Conservation (phyloP, 495 filamentous ascomycete genomes). For the Trichoderma virens region DNA sequence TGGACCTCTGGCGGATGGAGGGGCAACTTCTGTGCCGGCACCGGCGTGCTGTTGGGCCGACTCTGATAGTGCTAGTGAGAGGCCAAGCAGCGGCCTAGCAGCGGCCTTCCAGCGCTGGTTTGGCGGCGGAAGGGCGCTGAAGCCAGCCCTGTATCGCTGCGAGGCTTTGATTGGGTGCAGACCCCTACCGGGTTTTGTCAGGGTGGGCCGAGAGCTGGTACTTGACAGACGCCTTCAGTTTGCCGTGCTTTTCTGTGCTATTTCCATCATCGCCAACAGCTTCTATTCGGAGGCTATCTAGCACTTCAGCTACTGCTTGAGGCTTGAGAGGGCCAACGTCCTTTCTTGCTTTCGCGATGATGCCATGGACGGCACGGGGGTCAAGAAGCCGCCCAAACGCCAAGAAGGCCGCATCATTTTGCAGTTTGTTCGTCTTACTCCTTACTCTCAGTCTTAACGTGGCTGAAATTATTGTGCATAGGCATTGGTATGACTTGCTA, state of each 20-base stretch:
- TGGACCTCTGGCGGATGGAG: not conserved
- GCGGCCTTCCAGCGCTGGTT: not conserved
- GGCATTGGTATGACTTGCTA: no score
- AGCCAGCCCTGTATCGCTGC: not conserved
- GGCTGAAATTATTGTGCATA: no score
- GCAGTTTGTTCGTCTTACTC: slow-evolving; percentile 58
- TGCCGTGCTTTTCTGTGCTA: not conserved
- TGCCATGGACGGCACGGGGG: not conserved
- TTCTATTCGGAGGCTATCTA: not conserved
- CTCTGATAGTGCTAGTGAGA: not conserved
- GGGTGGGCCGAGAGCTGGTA: not conserved
- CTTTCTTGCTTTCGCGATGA: not conserved
- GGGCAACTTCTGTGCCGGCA: not conserved
- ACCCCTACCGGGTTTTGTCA: not conserved
- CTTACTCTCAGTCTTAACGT: not conserved
- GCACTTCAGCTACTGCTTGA: no score
- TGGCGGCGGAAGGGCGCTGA: slow-evolving; percentile 1
- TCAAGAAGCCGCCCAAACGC: slow-evolving; percentile 34
- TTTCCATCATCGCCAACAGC: not conserved
- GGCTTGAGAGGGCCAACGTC: no score
- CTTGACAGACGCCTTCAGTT: not conserved
- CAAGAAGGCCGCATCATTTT: slow-evolving; percentile 65
- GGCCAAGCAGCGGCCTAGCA: not conserved
- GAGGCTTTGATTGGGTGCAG: not conserved
- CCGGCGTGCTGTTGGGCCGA: not conserved